Base-by-base conservation (phyloP, 2,329 filamentous ascomycete species). In the Alternaria sp. region DNA sequence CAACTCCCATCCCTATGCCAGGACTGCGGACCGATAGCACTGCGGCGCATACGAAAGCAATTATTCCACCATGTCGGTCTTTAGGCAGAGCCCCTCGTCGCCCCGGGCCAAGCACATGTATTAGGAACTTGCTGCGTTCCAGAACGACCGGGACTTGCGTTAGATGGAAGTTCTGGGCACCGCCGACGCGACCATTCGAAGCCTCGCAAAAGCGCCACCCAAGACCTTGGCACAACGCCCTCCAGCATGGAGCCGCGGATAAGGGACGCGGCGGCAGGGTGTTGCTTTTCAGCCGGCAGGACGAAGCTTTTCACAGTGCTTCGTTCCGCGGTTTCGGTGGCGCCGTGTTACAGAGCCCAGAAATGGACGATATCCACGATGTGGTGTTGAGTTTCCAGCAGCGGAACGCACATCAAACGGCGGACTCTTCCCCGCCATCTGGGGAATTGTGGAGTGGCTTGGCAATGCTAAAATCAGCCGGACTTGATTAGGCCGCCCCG, bases 221-320 rank as follows among this genome's bases (percentile, higher is more conserved):
- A 77, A 78, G 75, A 47, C 73, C 75, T 78, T 77, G 75, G 75
- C 75, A 72, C 54, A 49, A 66, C 65, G 65, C 66, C 65, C 52
- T 51, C 48, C 32, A 64, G 57, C 61, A 59, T 59, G 48, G 61
- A 63, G 49, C 64, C 43, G 54, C 58, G 68, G 65, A 70, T 66
- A 60, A 65, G 66, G 66, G 68, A 64, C 65, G 58, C 63, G 59
- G 65, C 51, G 55, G 47, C 63, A 61, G 55, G 62, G 39, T 62
- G 65, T 59, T 39, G 51, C 62, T 62, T 60, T 60, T 56, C 57
- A 55, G 53, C 57, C 57, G 57, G 46, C 39, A 46, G 61, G 49
- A 69, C 65, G 66, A 76, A 73, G 73, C 70, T 72, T 75, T 70
- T 54, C 52, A 63, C 62, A 48, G 56, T 59, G 65, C 54, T 59